Percentiles rank a stretch among this genome's conserved stretches.
phyloP scores from a whole-genome alignment of 352 stramenopile species.

The Globisporangium iwayamae region DNA sequence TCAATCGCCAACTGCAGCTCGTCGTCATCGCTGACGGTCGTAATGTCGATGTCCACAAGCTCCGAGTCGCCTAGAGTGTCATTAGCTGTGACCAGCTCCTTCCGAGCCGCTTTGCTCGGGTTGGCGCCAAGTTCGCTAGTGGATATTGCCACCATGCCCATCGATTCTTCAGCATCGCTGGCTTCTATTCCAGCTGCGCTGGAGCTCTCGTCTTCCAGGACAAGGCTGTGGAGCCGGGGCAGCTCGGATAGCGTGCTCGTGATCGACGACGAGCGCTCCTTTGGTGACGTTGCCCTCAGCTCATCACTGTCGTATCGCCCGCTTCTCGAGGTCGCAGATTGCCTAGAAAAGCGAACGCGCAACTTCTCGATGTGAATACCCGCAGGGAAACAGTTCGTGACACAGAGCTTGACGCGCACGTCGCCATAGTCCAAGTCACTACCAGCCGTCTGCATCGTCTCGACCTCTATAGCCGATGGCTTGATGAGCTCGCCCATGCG shows the following conservation, averaged over 20 bases:
- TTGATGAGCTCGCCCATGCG: constrained; percentile 60
- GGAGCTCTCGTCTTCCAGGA: constrained; percentile 15
- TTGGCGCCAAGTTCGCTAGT: background rate
- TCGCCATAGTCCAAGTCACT: constrained; percentile 49
- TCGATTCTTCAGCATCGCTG: background rate
- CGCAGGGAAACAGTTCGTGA: constrained; percentile 58
- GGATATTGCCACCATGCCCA: background rate
- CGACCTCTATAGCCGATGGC: constrained; percentile 33
- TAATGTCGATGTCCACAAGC: constrained; percentile 2
- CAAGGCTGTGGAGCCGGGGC: constrained; percentile 18
- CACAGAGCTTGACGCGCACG: constrained; percentile 45
- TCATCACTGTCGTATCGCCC: background rate
- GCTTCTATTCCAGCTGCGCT: background rate
- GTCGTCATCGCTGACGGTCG: background rate
- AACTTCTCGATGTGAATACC: constrained; percentile 58
- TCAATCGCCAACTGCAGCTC: background rate
- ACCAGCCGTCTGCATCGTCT: constrained; percentile 45
- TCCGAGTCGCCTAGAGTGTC: background rate
- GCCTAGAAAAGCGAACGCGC: constrained; percentile 35
- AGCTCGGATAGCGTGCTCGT: background rate
- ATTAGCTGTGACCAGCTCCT: background rate
- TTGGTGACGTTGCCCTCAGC: background rate
- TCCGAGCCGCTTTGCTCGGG: background rate
- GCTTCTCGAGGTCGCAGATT: background rate
- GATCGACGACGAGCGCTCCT: constrained; percentile 2